Evolutionary conservation across 225 moss, liverwort and hornwort genomes (phyloP).

Genomic region (Sphagnum contortum): DNA sequence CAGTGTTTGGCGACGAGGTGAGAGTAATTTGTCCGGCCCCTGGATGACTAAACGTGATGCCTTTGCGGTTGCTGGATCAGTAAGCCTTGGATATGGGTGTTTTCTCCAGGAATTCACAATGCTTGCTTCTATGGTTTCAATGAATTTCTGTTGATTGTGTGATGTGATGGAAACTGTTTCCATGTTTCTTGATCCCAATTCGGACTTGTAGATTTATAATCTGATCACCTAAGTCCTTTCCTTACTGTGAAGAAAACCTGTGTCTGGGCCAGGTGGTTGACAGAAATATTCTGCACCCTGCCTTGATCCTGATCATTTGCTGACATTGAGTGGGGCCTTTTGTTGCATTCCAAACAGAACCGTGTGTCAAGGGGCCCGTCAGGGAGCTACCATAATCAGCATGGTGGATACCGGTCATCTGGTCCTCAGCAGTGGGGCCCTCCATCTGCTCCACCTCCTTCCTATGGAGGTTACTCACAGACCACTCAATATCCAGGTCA

Average conservation of each 20-base stretch:
- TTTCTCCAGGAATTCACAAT: too few species aligned
- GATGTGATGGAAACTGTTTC: conserved; percentile 16
- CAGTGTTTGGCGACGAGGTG: conserved; percentile 85
- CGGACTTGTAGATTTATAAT: not conserved
- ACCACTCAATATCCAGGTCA: conserved; percentile 81
- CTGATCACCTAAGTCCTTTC: conserved; percentile 20
- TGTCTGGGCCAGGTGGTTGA: conserved; percentile 35
- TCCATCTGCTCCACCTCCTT: conserved; percentile 78
- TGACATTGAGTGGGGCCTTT: conserved; percentile 23
- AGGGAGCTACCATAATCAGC: conserved; percentile 70
- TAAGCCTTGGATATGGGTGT: conserved; percentile 13
- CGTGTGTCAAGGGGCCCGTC: conserved; percentile 76
- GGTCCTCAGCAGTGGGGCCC: conserved; percentile 92
- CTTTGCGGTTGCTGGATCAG: conserved; percentile 58
- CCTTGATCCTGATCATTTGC: conserved; percentile 14
- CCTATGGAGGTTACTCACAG: conserved; percentile 69
- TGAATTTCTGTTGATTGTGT: conserved; percentile 11
- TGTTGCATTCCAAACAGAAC: conserved; percentile 54
- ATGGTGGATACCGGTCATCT: conserved; percentile 75
- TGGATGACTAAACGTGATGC: conserved; percentile 65
- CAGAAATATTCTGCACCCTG: conserved; percentile 10
- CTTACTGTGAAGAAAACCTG: conserved; percentile 30
- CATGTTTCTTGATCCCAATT: conserved; percentile 25
- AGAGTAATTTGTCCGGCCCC: conserved; percentile 96
- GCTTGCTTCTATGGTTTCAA: not conserved